phyloP scores from a whole-genome alignment of 78 protist genomes.

The Anaeramoeba flamelloides region DNA sequence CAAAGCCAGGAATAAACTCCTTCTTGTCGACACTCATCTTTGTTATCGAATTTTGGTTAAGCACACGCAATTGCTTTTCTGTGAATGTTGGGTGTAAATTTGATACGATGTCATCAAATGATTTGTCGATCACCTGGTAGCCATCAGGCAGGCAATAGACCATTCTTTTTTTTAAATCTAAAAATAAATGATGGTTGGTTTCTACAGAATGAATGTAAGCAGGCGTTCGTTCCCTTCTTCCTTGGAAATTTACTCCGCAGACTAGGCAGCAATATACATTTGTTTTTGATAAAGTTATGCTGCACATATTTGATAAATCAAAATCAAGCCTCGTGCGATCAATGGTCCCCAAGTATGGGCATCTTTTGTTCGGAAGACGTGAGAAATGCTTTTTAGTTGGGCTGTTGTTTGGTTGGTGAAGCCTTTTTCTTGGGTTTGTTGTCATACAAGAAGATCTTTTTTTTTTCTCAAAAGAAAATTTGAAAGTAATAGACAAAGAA shows the following conservation, averaged over 20 bases:
- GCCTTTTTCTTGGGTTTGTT: no score
- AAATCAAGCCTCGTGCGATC: constrained; percentile 64
- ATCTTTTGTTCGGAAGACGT: no score
- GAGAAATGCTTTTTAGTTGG: no score
- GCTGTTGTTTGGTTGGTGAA: no score
- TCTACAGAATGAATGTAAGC: constrained; percentile 79
- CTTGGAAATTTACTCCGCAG: constrained; percentile 88
- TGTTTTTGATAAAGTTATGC: constrained; percentile 50
- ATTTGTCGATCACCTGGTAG: constrained; percentile 74
- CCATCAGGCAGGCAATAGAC: constrained; percentile 89
- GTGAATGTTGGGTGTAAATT: constrained; percentile 33
- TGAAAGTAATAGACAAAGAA: no score
- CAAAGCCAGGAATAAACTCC: constrained; percentile 56
- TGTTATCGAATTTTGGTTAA: constrained; percentile 12
- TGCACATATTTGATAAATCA: constrained; percentile 84
- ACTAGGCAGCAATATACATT: constrained; percentile 93
- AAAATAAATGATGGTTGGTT: constrained; percentile 49
- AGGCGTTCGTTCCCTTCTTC: constrained; percentile 63
- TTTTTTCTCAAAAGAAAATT: no score
- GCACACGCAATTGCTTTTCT: not conserved
- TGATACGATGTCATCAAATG: constrained; percentile 72
- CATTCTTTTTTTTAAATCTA: constrained; percentile 52
- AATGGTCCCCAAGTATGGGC: constrained; percentile 63
- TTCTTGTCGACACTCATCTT: constrained; percentile 33
- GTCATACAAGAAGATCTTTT: no score